Evolutionary conservation across 2,329 filamentous ascomycete species (phyloP).

Genomic region (Exophiala sp.): DNA sequence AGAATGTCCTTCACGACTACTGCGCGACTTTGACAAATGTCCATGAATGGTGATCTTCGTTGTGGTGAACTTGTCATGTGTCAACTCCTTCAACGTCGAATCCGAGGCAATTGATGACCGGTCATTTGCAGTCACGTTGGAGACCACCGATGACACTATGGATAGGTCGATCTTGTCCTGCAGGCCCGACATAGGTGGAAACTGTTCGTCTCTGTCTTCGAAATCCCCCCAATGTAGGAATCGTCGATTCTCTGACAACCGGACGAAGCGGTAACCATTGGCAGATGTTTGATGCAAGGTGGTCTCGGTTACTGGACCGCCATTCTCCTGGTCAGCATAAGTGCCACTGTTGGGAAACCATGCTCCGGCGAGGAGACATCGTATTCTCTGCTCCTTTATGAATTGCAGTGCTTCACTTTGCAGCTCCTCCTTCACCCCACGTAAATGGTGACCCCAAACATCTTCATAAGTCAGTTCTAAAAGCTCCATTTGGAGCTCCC

Average conservation of each 20-base stretch:
- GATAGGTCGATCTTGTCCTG: slow-evolving; percentile 66
- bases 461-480: slow-evolving; percentile 89
- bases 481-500: slow-evolving; percentile 89
- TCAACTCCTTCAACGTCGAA: slow-evolving; percentile 20
- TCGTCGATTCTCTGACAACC: slow-evolving; percentile 84
- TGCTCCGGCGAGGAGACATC: slow-evolving; percentile 80
- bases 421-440: slow-evolving; percentile 85
- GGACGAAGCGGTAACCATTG: slow-evolving; percentile 74
- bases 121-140: slow-evolving; percentile 70
- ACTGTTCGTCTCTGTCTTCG: slow-evolving; percentile 57
- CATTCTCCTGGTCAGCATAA: slow-evolving; percentile 40
- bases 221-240: slow-evolving; percentile 91
- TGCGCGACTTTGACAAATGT: slow-evolving; percentile 44
- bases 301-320: slow-evolving; percentile 40
- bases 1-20: slow-evolving; percentile 32
- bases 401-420: slow-evolving; percentile 91
- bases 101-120: slow-evolving; percentile 21
- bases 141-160: slow-evolving; percentile 87
- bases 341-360: slow-evolving; percentile 69
- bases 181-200: slow-evolving; percentile 47
- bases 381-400: slow-evolving; percentile 91
- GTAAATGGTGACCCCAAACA: slow-evolving; percentile 86
- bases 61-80: slow-evolving; percentile 45
- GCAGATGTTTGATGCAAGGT: slow-evolving; percentile 37
- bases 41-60: slow-evolving; percentile 94